A percentile compares a stretch with the other conserved stretches of the same genome.
These are phyloP conservation scores for Diplodia sapinea DNA, from an alignment of 2,329 filamentous ascomycete genomes.

Conservation along the genomic window DNA sequence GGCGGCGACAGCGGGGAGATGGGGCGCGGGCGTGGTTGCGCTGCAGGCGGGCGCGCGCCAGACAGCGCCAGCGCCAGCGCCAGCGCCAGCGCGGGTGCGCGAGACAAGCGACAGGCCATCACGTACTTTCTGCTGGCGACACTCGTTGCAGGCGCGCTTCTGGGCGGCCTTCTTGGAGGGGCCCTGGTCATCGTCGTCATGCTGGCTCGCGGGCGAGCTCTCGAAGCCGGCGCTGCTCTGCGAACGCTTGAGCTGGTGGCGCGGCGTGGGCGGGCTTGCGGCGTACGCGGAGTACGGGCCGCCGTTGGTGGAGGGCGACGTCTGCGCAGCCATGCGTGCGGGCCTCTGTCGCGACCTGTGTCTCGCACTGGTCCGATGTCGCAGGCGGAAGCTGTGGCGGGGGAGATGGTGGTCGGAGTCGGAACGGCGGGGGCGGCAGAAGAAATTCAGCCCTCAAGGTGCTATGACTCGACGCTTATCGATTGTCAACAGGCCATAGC, in stretches of 20 bases:
- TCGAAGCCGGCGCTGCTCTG: slow-evolving; percentile 40
- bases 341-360: slow-evolving; percentile 2
- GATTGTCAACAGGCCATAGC: slow-evolving; percentile 28
- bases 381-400: slow-evolving; percentile 24
- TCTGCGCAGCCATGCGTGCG: slow-evolving; percentile 29
- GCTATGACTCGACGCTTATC: slow-evolving; percentile 29
- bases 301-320: slow-evolving; percentile 31
- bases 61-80: no score
- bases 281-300: slow-evolving; percentile 24
- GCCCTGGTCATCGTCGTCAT: slow-evolving; percentile 38
- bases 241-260: slow-evolving; percentile 29
- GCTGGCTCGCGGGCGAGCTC: slow-evolving; percentile 45
- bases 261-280: slow-evolving; percentile 28
- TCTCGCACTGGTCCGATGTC: slow-evolving; percentile 25
- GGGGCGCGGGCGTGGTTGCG: background rate
- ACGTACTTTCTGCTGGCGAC: slow-evolving; percentile 80
- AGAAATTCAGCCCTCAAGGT: slow-evolving; percentile 30
- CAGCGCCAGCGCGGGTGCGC: no score
- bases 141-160: slow-evolving; percentile 84
- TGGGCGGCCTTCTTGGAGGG: slow-evolving; percentile 38
- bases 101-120: background rate
- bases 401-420: slow-evolving; percentile 24
- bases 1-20: background rate
- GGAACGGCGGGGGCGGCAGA: slow-evolving; percentile 28
- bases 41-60: background rate